These are phyloP conservation scores for Monilinia fructicola DNA, from an alignment of 2,329 filamentous ascomycete genomes.

Conservation along the genomic window DNA sequence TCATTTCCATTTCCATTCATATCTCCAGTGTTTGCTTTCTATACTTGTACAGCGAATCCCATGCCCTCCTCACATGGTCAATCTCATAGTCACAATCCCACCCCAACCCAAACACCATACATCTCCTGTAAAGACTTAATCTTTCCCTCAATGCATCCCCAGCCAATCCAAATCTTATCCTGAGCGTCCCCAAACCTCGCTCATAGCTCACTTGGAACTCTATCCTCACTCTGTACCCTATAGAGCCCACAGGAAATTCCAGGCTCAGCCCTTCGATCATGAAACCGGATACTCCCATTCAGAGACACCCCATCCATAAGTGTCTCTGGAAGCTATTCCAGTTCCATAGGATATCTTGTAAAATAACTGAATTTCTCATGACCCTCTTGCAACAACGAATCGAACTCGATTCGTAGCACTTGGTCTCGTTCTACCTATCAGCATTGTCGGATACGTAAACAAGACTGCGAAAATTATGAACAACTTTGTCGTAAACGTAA, in stretches of 20 bases:
- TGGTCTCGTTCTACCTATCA: neutral
- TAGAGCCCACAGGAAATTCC: neutral
- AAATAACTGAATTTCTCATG: neutral
- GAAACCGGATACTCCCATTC: neutral
- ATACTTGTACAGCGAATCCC: no score
- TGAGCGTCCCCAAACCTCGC: neutral
- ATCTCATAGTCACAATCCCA: no score
- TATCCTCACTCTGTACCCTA: neutral
- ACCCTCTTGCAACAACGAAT: neutral
- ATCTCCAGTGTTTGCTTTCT: no score
- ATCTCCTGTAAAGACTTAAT: neutral
- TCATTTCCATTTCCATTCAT: no score
- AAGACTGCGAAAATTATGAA: neutral
- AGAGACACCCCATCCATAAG: neutral
- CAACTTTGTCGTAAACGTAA: neutral
- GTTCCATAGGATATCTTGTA: neutral
- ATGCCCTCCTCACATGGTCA: no score
- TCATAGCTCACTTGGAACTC: neutral
- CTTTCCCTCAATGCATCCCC: neutral
- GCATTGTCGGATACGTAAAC: neutral
- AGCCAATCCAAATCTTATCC: neutral
- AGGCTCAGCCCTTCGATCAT: neutral
- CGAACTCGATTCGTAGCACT: conserved; percentile 1
- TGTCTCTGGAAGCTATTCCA: neutral
- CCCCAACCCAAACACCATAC: no score